Conservation (phyloP, 2,329 filamentous ascomycete species). For the Clonostachys chloroleuca region DNA sequence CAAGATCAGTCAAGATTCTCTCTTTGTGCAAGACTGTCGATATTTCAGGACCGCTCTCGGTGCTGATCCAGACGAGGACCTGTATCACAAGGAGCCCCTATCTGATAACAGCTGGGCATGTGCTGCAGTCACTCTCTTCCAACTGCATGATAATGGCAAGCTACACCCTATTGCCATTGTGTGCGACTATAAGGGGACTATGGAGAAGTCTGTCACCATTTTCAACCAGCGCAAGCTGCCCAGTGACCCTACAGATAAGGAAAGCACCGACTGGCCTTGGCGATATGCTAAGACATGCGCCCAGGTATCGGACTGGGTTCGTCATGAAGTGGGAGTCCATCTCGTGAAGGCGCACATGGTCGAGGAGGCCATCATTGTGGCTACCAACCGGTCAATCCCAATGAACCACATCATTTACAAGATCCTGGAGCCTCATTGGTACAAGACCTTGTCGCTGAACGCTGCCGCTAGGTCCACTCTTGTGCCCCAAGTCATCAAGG, state of each 20-base stretch:
- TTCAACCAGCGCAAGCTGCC: constrained; percentile 39
- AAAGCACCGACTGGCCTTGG: constrained; percentile 44
- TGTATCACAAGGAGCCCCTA: constrained; percentile 17
- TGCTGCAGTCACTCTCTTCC: constrained; percentile 35
- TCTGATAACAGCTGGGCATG: constrained; percentile 25
- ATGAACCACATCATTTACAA: constrained; percentile 35
- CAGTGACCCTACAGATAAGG: constrained; percentile 10
- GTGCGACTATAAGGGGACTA: constrained; percentile 36
- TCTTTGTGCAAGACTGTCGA: constrained; percentile 37
- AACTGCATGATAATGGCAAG: constrained; percentile 34
- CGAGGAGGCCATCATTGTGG: constrained; percentile 43
- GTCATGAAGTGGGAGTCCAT: constrained; percentile 41
- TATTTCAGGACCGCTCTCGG: constrained; percentile 33
- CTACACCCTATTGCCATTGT: constrained; percentile 44
- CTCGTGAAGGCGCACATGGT: constrained; percentile 38
- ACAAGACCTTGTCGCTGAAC: constrained; percentile 43
- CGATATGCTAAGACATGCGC: constrained; percentile 46
- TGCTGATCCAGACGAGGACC: constrained; percentile 13
- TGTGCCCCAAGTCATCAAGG: constrained; percentile 35
- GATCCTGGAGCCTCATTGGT: constrained; percentile 41
- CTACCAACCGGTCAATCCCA: constrained; percentile 33
- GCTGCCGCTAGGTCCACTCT: constrained; percentile 36
- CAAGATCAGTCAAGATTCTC: constrained; percentile 16
- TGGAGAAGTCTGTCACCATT: constrained; percentile 38
- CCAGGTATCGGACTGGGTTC: constrained; percentile 41